These are phyloP conservation scores for Setomelanomma holmii DNA, from an alignment of 2,329 filamentous ascomycete genomes.

Conservation along the genomic window DNA sequence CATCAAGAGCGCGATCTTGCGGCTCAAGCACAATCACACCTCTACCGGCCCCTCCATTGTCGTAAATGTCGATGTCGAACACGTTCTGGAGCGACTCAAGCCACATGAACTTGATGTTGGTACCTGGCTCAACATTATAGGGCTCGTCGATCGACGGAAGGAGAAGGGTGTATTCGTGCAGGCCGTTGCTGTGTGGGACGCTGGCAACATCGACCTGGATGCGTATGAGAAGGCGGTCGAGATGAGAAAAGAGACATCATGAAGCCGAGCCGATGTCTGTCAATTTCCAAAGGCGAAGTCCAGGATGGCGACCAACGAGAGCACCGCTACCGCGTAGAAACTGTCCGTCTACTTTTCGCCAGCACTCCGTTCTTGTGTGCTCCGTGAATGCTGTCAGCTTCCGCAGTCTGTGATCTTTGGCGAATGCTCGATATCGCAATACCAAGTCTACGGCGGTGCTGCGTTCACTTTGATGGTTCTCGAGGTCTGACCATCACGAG, in stretches of 20 bases:
- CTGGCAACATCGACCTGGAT: slow-evolving; percentile 73
- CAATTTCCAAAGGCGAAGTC: neutral
- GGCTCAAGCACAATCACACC: slow-evolving; percentile 72
- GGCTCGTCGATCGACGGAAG: slow-evolving; percentile 65
- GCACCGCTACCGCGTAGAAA: too few relatives aligned
- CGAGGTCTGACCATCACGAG: too few relatives aligned
- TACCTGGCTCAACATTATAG: slow-evolving; percentile 89
- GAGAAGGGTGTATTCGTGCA: slow-evolving; percentile 63
- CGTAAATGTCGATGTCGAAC: slow-evolving; percentile 72
- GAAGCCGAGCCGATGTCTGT: neutral
- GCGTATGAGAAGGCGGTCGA: slow-evolving; percentile 69
- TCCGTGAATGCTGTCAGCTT: too few relatives aligned
- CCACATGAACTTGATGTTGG: slow-evolving; percentile 72
- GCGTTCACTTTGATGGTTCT: too few relatives aligned
- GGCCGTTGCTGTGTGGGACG: slow-evolving; percentile 78
- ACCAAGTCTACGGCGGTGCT: too few relatives aligned
- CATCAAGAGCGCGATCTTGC: slow-evolving; percentile 65
- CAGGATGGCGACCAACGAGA: too few relatives aligned
- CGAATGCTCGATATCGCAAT: too few relatives aligned
- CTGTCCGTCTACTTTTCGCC: too few relatives aligned
- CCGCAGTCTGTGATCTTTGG: too few relatives aligned
- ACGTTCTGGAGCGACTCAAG: slow-evolving; percentile 71
- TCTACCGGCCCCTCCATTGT: slow-evolving; percentile 45
- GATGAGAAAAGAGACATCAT: slow-evolving; percentile 13
- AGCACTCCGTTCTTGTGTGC: too few relatives aligned